Evolutionary conservation across 441 rosid species (phyloP), one percentile per base, ranked within the genome.

Genomic region (Geranium incanum): DNA sequence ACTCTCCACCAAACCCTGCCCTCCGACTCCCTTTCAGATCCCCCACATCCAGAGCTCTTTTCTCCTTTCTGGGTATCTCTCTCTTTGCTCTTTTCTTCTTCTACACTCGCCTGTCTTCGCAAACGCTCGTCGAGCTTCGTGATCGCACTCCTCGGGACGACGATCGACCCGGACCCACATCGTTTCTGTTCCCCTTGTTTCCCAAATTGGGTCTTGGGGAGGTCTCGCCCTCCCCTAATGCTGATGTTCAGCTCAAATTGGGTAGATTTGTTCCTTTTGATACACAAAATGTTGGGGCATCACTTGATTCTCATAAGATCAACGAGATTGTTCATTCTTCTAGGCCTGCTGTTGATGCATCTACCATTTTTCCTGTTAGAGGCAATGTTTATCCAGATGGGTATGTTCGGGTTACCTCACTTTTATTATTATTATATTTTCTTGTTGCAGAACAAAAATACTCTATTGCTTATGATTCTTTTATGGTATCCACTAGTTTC

Each of bases 321-420:
- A 72, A 73, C 71, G 77, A 74, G 62, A 66, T 75, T 78, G 71
- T 78, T 50, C 74, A 80, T 70, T 75, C 79, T 36, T 39, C 43
- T 39, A 84, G 70, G 36, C 74, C 78, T 71, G 83, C 80, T 28
- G 68, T 55, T 52, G 90, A 80, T 79, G 74, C 90, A 70, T 82
- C 95, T 73, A 28, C 90, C 69, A 23, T 81, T 81, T 85, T 89
- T 41, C 98, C 97, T 18, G 87, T 86, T 9, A 81, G 76, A 62
- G 98, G 97, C 67, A 88, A 84, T 80, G 87, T 93, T 72, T 86
- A 72, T 84, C 93, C 97, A 55, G 90, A 89, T 80, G 98, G 97
- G 98, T 91, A 84, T 70, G 85, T 67, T 18, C 67, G 37, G 19
- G 71, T 59, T 50, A 71, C 28, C 15, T 45, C 59, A 21, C 69